Evolutionary conservation across 768 basidiomycete species (phyloP).

Genomic region (Naganishia onofrii): DNA sequence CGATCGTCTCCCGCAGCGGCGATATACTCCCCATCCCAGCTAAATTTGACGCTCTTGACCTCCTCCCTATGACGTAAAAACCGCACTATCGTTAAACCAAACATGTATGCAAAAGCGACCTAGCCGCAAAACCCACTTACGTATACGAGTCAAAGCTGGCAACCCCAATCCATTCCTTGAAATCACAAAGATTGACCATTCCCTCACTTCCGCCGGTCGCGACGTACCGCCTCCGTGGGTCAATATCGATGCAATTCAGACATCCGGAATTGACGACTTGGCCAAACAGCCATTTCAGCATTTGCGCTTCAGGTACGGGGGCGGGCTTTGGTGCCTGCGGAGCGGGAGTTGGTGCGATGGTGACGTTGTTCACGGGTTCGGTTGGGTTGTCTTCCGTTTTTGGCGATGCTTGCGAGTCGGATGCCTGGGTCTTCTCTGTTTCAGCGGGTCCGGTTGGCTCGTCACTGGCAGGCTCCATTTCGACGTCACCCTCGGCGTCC

Average conservation of each 20-base stretch:
- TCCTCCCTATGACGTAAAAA: slow-evolving; percentile 19
- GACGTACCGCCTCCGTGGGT: slow-evolving; percentile 24
- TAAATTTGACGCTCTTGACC: slow-evolving; percentile 26
- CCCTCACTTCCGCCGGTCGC: slow-evolving; percentile 32
- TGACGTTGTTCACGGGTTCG: neutral
- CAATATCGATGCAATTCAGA: slow-evolving; percentile 32
- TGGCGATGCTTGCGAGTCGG: neutral
- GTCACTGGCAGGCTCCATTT: neutral
- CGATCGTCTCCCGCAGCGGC: slow-evolving; percentile 28
- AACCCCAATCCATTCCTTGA: slow-evolving; percentile 12
- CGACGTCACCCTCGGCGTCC: neutral
- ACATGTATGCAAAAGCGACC: neutral
- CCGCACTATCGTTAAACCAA: neutral
- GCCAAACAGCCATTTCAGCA: slow-evolving; percentile 19
- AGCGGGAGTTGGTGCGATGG: neutral
- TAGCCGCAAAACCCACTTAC: slow-evolving; percentile 7
- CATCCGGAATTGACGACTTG: slow-evolving; percentile 25
- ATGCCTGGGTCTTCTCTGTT: neutral
- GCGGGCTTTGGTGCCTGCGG: neutral
- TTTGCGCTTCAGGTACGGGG: slow-evolving; percentile 6
- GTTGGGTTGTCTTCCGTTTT: neutral
- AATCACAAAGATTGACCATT: slow-evolving; percentile 23
- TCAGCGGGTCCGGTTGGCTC: neutral
- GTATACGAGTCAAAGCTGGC: slow-evolving; percentile 29
- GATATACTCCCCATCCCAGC: slow-evolving; percentile 32